Evolutionary conservation across 2,329 filamentous ascomycete genomes (phyloP), one percentile per base, ranked within the genome.

Genomic region (Trichoderma aggressivum): DNA sequence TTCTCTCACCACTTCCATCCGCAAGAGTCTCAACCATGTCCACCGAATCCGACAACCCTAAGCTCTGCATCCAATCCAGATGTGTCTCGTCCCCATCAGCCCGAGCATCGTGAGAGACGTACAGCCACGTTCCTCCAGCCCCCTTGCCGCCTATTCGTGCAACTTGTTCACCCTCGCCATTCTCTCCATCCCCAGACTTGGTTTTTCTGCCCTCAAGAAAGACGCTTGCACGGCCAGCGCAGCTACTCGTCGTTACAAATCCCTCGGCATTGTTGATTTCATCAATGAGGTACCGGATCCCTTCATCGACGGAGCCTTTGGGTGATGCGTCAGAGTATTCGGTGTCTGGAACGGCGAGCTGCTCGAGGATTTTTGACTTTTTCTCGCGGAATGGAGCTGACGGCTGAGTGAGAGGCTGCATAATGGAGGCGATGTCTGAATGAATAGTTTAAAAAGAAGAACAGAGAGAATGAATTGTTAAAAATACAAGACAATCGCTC

Each of bases 231-330:
- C 95, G 86, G 0, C 95, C 95, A 2, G 94, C 92, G 79, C 95
- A 98, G 80, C 94, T 97, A 81, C 94, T 97, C 3, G 94, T 98
- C 2, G 95, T 98, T 39, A 97, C 94, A 53, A 94, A 87, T 1
- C 93, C 94, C 1, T 90, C 87, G 7, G 91, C 78, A 1, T 77
- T 79, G 80, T 98, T 98, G 79, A 98, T 91, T 75, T 92, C 89
- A 64, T 87, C 86, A 72, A 98, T 94, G 68, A 98, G 84, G 26
- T 90, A 86, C 60, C 91, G 87, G 74, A 98, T 94, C 1, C 90
- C 91, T 61, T 84, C 88, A 79, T 98, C 95, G 24, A 98, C 88
- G 0, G 90, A 92, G 18, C 94, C 95, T 83, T 98, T 98, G 3
- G 95, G 94, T 1, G 93, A 97, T 8, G 91, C 86, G 81, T 98